These are phyloP conservation scores for Colletotrichum salicis DNA, from an alignment of 2,329 filamentous ascomycete genomes.

Conservation along the genomic window DNA sequence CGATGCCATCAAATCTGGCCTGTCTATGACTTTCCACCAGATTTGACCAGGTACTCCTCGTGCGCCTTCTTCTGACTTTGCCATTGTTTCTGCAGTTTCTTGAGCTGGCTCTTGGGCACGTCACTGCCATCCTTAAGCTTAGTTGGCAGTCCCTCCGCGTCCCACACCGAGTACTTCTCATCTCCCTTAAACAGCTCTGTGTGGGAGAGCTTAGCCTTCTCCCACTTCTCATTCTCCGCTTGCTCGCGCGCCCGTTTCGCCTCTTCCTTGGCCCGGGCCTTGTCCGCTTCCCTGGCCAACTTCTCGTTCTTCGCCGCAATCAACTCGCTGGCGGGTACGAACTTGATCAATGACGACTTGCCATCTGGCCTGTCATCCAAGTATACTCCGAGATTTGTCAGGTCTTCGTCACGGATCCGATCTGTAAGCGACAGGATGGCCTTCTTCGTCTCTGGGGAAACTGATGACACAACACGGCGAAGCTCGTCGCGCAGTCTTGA, in stretches of 20 bases:
- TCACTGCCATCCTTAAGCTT: constrained; percentile 82
- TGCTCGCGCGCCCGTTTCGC: constrained; percentile 61
- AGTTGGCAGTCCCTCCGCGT: constrained; percentile 82
- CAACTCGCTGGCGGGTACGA: constrained; percentile 66
- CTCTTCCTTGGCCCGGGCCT: constrained; percentile 65
- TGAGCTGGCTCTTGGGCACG: constrained; percentile 80
- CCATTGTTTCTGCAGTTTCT: constrained; percentile 91
- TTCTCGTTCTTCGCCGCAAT: constrained; percentile 70
- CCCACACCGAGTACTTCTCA: constrained; percentile 78
- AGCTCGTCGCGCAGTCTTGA: constrained; percentile 72
- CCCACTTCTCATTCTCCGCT: constrained; percentile 63
- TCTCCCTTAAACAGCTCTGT: constrained; percentile 67
- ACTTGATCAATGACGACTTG: constrained; percentile 78
- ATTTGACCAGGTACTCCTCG: constrained; percentile 63
- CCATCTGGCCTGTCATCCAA: constrained; percentile 81
- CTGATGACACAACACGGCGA: constrained; percentile 61
- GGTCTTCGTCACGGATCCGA: constrained; percentile 80
- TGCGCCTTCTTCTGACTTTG: constrained; percentile 88
- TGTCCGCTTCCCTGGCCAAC: constrained; percentile 70
- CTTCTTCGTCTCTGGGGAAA: constrained; percentile 67
- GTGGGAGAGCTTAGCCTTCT: constrained; percentile 67
- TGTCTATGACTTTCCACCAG: constrained; percentile 31
- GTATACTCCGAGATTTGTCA: constrained; percentile 86
- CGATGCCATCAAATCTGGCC: background rate
- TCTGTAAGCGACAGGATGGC: constrained; percentile 82